Conservation (phyloP, 2,329 filamentous ascomycete species). For the Penicillium sp. region DNA sequence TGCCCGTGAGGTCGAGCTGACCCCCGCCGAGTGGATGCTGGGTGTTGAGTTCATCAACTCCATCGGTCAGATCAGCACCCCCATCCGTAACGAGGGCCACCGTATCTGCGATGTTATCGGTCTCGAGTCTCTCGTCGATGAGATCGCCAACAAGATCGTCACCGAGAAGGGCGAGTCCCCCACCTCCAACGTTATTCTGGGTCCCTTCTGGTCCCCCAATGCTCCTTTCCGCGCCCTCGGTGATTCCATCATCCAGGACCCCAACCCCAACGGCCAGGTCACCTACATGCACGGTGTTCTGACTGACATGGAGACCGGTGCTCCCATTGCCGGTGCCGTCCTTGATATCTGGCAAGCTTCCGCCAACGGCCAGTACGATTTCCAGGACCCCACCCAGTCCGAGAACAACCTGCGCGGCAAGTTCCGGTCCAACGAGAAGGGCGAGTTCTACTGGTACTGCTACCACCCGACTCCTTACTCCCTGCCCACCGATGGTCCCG, state of each 20-base stretch:
- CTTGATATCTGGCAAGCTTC: conserved; percentile 81
- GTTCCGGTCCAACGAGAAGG: conserved; percentile 71
- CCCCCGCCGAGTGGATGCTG: conserved; percentile 74
- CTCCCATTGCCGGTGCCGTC: conserved; percentile 68
- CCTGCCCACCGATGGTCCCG: conserved; percentile 67
- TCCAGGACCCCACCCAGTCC: conserved; percentile 73
- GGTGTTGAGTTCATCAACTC: conserved; percentile 77
- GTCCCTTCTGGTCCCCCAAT: conserved; percentile 77
- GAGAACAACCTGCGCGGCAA: conserved; percentile 78
- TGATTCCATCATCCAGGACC: conserved; percentile 67
- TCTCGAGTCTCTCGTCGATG: conserved; percentile 75
- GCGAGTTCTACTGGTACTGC: conserved; percentile 71
- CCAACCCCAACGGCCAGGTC: conserved; percentile 60
- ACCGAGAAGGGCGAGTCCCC: conserved; percentile 65
- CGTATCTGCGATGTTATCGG: conserved; percentile 74
- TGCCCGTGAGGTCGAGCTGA: conserved; percentile 75
- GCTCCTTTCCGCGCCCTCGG: conserved; percentile 73
- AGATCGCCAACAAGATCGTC: conserved; percentile 72
- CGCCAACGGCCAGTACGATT: conserved; percentile 75
- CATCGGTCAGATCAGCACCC: conserved; percentile 69
- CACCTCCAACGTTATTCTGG: conserved; percentile 76
- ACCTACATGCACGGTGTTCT: conserved; percentile 72
- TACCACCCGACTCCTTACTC: conserved; percentile 77
- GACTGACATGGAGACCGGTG: conserved; percentile 66
- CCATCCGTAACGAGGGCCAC: conserved; percentile 74